These are phyloP conservation scores for Phytophthora vignae DNA, from an alignment of 352 stramenopile genomes.

Conservation along the genomic window DNA sequence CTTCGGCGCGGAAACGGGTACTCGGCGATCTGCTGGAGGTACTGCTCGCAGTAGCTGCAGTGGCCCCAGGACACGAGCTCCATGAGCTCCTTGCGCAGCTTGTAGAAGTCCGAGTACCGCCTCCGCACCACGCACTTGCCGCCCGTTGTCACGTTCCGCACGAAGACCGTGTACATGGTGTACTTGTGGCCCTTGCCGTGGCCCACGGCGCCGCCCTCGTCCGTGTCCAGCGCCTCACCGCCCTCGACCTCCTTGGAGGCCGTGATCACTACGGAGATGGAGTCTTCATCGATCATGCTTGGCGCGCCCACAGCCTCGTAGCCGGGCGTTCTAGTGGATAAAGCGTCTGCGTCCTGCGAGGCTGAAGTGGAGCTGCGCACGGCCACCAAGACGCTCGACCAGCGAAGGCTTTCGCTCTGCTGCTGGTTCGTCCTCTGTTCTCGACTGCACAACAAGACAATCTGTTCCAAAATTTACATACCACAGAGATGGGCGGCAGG, in stretches of 20 bases:
- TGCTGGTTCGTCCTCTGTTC: conserved; percentile 41
- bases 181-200: conserved; percentile 65
- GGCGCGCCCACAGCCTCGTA: conserved; percentile 2
- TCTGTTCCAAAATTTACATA: conserved; percentile 11
- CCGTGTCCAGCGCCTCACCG: conserved; percentile 22
- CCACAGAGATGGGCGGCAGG: conserved; percentile 19
- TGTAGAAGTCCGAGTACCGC: conserved; percentile 89
- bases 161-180: conserved; percentile 89
- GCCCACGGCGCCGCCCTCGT: conserved; percentile 15
- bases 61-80: conserved; percentile 83
- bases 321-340: not conserved
- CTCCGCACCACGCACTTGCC: conserved; percentile 80
- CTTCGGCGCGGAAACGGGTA: conserved; percentile 85
- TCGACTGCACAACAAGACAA: conserved; percentile 31
- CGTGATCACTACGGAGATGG: conserved; percentile 72
- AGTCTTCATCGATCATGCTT: conserved; percentile 68
- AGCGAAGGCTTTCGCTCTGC: conserved; percentile 20
- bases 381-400: conserved; percentile 26
- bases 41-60: conserved; percentile 72
- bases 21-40: conserved; percentile 69
- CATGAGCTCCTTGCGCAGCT: conserved; percentile 85
- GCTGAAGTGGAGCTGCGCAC: conserved; percentile 14
- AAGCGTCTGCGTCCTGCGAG: not conserved
- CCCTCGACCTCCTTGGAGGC: conserved; percentile 63
- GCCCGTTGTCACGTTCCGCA: conserved; percentile 76